A percentile compares a stretch with the other conserved stretches of the same genome.
Conservation (phyloP, 768 basidiomycete genomes). For the Tremella yokohamensis region DNA sequence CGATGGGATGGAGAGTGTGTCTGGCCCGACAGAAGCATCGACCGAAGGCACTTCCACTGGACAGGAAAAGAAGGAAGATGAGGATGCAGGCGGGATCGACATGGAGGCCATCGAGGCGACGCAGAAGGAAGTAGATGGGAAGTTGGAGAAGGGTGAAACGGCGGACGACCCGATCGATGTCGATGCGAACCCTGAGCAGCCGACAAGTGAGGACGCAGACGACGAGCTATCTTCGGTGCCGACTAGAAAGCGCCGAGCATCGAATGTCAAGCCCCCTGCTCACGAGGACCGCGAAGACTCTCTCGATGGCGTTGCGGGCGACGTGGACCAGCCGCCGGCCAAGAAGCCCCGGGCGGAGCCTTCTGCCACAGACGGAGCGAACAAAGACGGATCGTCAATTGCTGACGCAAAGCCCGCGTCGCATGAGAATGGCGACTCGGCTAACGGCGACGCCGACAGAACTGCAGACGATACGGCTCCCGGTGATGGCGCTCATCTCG, state of each 20-base stretch:
- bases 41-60: neutral
- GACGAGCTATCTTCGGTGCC: too few relatives aligned
- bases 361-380: too few relatives aligned
- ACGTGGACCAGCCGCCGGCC: too few relatives aligned
- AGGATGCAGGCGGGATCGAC: neutral
- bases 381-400: too few relatives aligned
- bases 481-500: constrained; percentile 35
- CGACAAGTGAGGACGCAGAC: constrained; percentile 9
- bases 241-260: neutral
- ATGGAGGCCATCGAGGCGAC: constrained; percentile 1
- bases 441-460: too few relatives aligned
- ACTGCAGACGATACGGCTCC: constrained; percentile 17
- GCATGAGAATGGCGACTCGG: too few relatives aligned
- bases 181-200: constrained; percentile 7
- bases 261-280: neutral
- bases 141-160: constrained; percentile 4
- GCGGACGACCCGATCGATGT: constrained; percentile 3
- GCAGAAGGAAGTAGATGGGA: neutral
- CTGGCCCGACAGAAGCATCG: neutral
- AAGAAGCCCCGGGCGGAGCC: too few relatives aligned
- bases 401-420: too few relatives aligned
- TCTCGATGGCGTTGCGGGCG: too few relatives aligned
- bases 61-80: constrained; percentile 10
- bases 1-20: neutral
- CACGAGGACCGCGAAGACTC: too few relatives aligned